Evolutionary conservation across 2,329 filamentous ascomycete genomes (phyloP).

Genomic region (Tetracladium maxilliforme): DNA sequence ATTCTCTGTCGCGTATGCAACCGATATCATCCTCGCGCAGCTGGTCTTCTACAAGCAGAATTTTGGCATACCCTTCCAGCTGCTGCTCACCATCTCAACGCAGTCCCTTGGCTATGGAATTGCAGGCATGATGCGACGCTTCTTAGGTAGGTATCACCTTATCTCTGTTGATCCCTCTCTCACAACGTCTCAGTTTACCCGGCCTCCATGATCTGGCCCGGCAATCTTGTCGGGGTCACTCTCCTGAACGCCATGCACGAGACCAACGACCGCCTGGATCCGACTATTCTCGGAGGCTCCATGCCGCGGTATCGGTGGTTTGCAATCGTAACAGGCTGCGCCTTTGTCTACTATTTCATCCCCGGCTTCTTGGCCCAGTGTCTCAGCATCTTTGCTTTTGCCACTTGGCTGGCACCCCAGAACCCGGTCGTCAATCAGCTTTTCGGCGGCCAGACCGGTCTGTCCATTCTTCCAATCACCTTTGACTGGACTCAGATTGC

Average conservation of each 20-base stretch:
- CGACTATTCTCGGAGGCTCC: slow-evolving; percentile 23
- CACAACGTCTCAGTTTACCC: slow-evolving; percentile 19
- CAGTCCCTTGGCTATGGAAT: slow-evolving; percentile 50
- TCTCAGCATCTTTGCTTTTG: slow-evolving; percentile 30
- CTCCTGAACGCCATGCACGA: slow-evolving; percentile 28
- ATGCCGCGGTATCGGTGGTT: slow-evolving; percentile 31
- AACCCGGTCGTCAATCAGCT: slow-evolving; percentile 29
- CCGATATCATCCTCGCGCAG: slow-evolving; percentile 18
- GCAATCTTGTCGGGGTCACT: slow-evolving; percentile 32
- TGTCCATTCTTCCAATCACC: slow-evolving; percentile 23
- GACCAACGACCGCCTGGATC: slow-evolving; percentile 22
- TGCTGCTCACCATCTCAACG: slow-evolving; percentile 43
- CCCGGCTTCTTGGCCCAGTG: slow-evolving; percentile 32
- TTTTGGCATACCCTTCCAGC: slow-evolving; percentile 42
- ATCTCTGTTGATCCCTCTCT: background rate
- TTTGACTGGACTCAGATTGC: slow-evolving; percentile 24
- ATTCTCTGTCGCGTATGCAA: slow-evolving; percentile 6
- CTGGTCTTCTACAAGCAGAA: slow-evolving; percentile 40
- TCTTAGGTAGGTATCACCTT: slow-evolving; percentile 26
- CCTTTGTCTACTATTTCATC: slow-evolving; percentile 37
- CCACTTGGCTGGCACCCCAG: slow-evolving; percentile 31
- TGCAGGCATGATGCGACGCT: slow-evolving; percentile 42
- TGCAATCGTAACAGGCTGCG: slow-evolving; percentile 20
- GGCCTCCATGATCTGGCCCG: slow-evolving; percentile 51
- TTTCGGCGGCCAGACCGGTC: slow-evolving; percentile 29